These are phyloP conservation scores for Teunomyces barrocoloradensis DNA, from an alignment of 805 yeast genomes.

Conservation along the genomic window DNA sequence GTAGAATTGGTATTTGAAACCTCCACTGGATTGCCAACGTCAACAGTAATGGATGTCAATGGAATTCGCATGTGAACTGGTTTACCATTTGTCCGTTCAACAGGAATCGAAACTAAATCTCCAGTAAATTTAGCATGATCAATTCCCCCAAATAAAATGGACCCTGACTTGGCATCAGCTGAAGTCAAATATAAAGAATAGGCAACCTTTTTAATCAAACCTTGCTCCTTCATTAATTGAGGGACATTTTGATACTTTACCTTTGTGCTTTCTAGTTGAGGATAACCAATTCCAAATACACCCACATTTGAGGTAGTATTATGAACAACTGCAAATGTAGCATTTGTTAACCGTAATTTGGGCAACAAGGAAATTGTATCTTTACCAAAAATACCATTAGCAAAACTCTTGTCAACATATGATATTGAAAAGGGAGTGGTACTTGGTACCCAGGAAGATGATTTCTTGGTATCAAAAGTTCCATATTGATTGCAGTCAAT, in stretches of 20 bases:
- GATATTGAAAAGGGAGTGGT: conserved; percentile 28
- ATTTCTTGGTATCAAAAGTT: conserved; percentile 15
- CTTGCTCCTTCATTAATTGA: conserved; percentile 52
- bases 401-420: conserved; percentile 50
- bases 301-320: conserved; percentile 15
- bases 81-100: conserved; percentile 14
- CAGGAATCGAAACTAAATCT: conserved; percentile 27
- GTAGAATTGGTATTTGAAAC: not conserved
- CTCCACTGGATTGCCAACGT: conserved; percentile 1
- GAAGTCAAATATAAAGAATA: conserved; percentile 64
- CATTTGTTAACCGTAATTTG: conserved; percentile 9
- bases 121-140: conserved; percentile 65
- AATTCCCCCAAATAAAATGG: conserved; percentile 70
- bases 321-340: conserved; percentile 17
- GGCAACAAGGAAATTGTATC: conserved; percentile 18
- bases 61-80: conserved; percentile 18
- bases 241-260: conserved; percentile 65
- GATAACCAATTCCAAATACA: conserved; percentile 19
- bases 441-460: conserved; percentile 13
- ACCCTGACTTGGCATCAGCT: conserved; percentile 42
- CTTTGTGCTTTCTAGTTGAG: conserved; percentile 10
- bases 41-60: conserved; percentile 15
- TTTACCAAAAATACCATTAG: conserved; percentile 48
- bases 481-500: conserved; percentile 20
- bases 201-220: conserved; percentile 51